Conservation (phyloP, 2,329 filamentous ascomycete species). For the Penicillium brevicompactum region DNA sequence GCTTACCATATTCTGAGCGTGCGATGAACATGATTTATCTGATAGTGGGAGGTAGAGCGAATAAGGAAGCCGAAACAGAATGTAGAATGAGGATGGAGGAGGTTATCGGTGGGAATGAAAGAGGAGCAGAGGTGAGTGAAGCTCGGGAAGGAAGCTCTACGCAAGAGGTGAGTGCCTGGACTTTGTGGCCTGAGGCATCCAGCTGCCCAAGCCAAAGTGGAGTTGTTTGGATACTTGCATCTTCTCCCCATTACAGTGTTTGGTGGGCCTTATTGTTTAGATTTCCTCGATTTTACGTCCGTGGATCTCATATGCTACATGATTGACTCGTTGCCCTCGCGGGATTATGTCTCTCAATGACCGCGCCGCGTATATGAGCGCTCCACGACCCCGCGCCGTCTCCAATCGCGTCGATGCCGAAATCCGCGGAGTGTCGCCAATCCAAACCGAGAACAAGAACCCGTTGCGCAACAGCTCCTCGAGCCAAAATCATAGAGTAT, state of each 20-base stretch:
- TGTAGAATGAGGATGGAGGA: conserved; percentile 6
- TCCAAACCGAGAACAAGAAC: conserved; percentile 34
- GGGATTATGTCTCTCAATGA: conserved; percentile 45
- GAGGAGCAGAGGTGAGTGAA: conserved; percentile 23
- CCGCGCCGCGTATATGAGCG: conserved; percentile 41
- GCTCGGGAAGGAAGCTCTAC: conserved; percentile 38
- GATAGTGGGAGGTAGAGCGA: conserved; percentile 6
- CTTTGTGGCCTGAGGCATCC: conserved; percentile 24
- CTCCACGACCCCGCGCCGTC: conserved; percentile 42
- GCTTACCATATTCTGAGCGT: conserved; percentile 98
- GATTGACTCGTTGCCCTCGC: conserved; percentile 23
- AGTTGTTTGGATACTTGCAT: conserved; percentile 18
- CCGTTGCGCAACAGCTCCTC: conserved; percentile 33
- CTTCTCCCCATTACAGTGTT: conserved; percentile 4
- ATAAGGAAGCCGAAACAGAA: not conserved
- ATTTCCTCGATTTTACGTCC: conserved; percentile 1
- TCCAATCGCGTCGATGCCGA: conserved; percentile 43
- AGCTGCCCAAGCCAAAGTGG: conserved; percentile 14
- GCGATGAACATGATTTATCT: conserved; percentile 88
- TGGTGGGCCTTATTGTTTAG: not conserved
- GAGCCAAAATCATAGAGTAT: conserved; percentile 34
- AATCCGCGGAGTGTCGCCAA: conserved; percentile 34
- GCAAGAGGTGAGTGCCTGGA: conserved; percentile 40
- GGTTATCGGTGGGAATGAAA: conserved; percentile 5
- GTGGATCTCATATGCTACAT: conserved; percentile 22